Percentiles rank a stretch among this genome's conserved stretches.
Evolutionary conservation across 148 eudicot genomes (phyloP).

Genomic region (Cornus florida): DNA sequence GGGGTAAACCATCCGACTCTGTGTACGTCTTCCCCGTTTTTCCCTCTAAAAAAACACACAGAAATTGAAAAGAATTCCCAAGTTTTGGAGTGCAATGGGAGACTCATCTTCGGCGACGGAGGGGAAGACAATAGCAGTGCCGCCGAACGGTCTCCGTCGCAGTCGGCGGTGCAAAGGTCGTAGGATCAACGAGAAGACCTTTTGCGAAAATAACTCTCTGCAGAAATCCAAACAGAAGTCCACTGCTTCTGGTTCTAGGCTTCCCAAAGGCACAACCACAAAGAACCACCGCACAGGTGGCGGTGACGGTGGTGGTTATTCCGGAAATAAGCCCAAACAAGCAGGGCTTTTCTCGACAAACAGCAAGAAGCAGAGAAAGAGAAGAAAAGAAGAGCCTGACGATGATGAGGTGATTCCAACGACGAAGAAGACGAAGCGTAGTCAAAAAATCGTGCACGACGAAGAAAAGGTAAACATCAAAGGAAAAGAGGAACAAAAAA

Average conservation of each 20-base stretch:
- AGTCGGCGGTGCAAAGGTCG: conserved; percentile 1
- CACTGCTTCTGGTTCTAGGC: background rate
- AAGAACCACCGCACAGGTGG: no score
- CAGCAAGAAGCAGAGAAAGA: background rate
- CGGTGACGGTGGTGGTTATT: no score
- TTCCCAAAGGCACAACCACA: no score
- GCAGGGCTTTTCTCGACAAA: no score
- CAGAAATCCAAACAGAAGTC: background rate
- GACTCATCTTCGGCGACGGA: background rate
- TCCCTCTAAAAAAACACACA: no score
- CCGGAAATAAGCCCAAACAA: no score
- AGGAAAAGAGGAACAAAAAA: no score
- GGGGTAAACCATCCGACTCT: no score
- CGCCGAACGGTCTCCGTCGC: conserved; percentile 17
- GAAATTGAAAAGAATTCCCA: no score
- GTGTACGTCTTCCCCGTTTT: no score
- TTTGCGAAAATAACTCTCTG: conserved; percentile 1
- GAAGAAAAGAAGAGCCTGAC: conserved; percentile 11
- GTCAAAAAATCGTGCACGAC: background rate
- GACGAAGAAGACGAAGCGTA: conserved; percentile 7
- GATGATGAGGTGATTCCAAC: conserved; percentile 16
- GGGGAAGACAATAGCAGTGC: background rate
- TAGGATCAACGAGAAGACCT: conserved; percentile 3
- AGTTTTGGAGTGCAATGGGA: conserved; percentile 5
- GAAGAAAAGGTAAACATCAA: no score